These are phyloP conservation scores for Sclerotinia glacialis DNA, from an alignment of 2,329 filamentous ascomycete species.

Conservation along the genomic window DNA sequence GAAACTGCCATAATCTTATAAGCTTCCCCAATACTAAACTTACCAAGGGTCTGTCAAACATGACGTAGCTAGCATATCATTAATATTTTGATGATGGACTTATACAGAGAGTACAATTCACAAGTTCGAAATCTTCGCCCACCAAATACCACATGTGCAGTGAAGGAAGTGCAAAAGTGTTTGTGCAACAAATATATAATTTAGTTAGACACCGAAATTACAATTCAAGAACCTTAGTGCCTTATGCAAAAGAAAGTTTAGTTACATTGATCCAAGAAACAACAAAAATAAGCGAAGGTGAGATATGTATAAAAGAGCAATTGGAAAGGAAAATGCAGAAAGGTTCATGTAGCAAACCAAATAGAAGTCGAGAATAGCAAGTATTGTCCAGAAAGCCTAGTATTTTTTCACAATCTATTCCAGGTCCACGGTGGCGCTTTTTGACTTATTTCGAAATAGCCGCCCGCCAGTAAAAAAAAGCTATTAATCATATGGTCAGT, in stretches of 20 bases:
- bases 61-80: not conserved
- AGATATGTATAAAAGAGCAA: not conserved
- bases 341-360: not conserved
- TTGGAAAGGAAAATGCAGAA: not conserved
- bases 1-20: not conserved
- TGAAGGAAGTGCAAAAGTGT: too few species aligned
- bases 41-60: not conserved
- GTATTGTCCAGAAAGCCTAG: not conserved
- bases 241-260: not conserved
- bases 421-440: not conserved
- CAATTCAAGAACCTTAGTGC: not conserved
- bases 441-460: constrained; percentile 26
- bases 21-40: not conserved
- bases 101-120: not conserved
- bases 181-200: not conserved
- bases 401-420: not conserved
- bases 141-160: not conserved
- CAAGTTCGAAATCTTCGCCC: not conserved
- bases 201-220: not conserved
- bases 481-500: constrained; percentile 2
- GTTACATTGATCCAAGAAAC: not conserved
- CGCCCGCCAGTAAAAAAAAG: constrained; percentile 10
- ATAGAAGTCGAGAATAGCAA: not conserved
- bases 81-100: not conserved
- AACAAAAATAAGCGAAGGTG: not conserved